phyloP scores from a whole-genome alignment of 106 monocot species.

The Iris macrosiphon region DNA sequence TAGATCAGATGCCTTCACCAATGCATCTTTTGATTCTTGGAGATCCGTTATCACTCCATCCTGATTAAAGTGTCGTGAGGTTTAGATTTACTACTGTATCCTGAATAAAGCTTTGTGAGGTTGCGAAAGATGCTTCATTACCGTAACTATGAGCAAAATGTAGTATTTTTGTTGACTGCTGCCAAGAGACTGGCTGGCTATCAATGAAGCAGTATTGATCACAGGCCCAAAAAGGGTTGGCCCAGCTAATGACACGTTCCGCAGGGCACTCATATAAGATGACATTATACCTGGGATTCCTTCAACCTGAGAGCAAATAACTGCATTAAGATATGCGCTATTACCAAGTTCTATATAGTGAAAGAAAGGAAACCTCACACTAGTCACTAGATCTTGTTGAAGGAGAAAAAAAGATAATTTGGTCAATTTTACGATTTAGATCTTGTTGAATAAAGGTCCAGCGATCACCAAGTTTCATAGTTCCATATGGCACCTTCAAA shows the following conservation, averaged over 20 bases:
- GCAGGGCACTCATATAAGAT: conserved; percentile 81
- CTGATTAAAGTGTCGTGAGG: conserved; percentile 22
- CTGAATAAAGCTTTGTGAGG: background rate
- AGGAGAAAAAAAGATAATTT: no score
- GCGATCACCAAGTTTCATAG: no score
- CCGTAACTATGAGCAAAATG: conserved; percentile 81
- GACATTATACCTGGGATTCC: conserved; percentile 91
- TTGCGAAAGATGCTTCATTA: conserved; percentile 13
- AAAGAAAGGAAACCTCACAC: background rate
- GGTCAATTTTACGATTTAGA: no score
- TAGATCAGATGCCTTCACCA: conserved; percentile 83
- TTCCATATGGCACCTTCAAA: no score
- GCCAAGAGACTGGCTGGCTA: conserved; percentile 57
- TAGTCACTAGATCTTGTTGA: no score
- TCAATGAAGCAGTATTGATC: conserved; percentile 54
- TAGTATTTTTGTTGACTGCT: conserved; percentile 55
- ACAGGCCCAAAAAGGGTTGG: conserved; percentile 91
- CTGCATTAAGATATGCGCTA: conserved; percentile 7
- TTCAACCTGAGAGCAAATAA: conserved; percentile 55
- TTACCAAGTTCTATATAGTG: background rate
- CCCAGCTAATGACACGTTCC: conserved; percentile 88
- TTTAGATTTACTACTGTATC: conserved; percentile 1
- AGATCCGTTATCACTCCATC: conserved; percentile 95
- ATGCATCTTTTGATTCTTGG: conserved; percentile 85
- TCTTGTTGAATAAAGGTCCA: no score